Evolutionary conservation across 441 rosid genomes (phyloP).

Genomic region (Jatropha podagrica): DNA sequence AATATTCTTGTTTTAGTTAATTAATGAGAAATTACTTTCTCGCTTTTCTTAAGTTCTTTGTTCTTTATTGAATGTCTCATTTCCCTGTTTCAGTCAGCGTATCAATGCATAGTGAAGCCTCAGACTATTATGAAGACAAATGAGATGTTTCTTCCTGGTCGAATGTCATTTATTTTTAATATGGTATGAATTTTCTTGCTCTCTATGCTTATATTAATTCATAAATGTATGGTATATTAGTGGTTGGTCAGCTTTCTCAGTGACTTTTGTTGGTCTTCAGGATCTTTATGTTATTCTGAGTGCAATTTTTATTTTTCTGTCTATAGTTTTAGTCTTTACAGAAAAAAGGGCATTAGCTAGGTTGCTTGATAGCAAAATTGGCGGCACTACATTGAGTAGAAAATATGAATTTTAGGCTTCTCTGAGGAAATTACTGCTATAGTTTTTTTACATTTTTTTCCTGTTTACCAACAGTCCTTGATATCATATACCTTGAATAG

Average conservation of each 20-base stretch:
- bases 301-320: background rate
- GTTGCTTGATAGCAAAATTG: background rate
- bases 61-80: slow-evolving; percentile 4
- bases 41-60: slow-evolving; percentile 9
- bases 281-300: background rate
- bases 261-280: background rate
- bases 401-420: background rate
- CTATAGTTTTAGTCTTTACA: background rate
- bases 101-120: slow-evolving; percentile 90
- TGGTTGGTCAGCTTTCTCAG: background rate
- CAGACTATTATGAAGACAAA: slow-evolving; percentile 77
- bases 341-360: background rate
- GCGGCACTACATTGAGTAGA: background rate
- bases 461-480: background rate
- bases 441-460: background rate
- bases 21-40: background rate
- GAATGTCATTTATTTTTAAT: slow-evolving; percentile 88
- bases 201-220: slow-evolving; percentile 11
- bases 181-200: slow-evolving; percentile 45
- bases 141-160: slow-evolving; percentile 96
- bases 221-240: background rate
- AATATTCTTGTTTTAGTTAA: background rate
- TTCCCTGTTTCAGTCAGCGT: slow-evolving; percentile 63
- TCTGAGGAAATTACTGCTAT: background rate
- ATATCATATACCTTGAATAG: slow-evolving; percentile 1